phyloP scores from a whole-genome alignment of 192 early-diverging fungal species.

The Coemansia sp. region DNA sequence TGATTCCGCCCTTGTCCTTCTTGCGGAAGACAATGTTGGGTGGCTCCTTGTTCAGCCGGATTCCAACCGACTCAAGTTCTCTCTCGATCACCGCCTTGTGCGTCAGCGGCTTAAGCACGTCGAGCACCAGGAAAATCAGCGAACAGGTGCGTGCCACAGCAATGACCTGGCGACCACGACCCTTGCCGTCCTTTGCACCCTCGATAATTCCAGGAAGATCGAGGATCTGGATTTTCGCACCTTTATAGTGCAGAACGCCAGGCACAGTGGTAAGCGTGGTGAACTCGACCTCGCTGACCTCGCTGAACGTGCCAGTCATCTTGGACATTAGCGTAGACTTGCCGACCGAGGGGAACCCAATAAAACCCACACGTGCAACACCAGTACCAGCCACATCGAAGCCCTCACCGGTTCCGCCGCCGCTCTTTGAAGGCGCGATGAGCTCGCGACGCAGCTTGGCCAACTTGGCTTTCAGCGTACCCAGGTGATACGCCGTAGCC shows the following conservation, averaged over 20 bases:
- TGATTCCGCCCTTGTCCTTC: conserved; percentile 98
- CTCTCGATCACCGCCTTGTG: conserved; percentile 94
- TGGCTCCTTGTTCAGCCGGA: conserved; percentile 94
- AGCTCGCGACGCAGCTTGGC: conserved; percentile 96
- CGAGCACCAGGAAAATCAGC: conserved; percentile 93
- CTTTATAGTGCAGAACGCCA: conserved; percentile 94
- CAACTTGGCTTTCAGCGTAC: conserved; percentile 92
- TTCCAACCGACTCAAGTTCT: conserved; percentile 97
- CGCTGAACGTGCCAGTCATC: conserved; percentile 93
- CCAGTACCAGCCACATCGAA: conserved; percentile 99
- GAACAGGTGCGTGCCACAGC: conserved; percentile 97
- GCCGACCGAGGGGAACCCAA: conserved; percentile 96
- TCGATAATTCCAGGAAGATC: conserved; percentile 98
- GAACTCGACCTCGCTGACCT: conserved; percentile 97
- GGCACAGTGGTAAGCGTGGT: conserved; percentile 99
- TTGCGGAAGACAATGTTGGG: conserved; percentile 94
- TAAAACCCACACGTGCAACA: conserved; percentile 96
- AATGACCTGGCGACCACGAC: conserved; percentile 94
- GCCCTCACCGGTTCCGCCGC: conserved; percentile 87
- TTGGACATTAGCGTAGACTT: conserved; percentile 98
- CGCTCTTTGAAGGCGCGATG: conserved; percentile 76
- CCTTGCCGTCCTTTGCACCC: conserved; percentile 99
- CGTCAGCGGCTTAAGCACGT: conserved; percentile 94
- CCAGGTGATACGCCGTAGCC: conserved; percentile 93
- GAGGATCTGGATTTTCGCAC: conserved; percentile 97